Evolutionary conservation across 2,329 filamentous ascomycete genomes (phyloP).

Genomic region (Xylaria sp.): DNA sequence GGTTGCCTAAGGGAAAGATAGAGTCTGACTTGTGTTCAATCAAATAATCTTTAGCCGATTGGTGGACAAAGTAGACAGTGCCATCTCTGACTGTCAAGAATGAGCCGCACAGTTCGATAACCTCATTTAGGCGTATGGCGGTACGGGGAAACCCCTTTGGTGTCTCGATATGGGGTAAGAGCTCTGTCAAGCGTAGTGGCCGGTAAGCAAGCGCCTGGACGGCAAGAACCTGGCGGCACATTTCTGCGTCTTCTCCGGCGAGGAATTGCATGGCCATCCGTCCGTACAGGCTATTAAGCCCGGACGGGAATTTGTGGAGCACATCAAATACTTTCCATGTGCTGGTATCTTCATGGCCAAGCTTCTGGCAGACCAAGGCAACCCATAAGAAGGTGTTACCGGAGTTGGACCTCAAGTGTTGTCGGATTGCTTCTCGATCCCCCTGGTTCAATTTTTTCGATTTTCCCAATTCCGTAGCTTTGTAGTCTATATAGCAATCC

Average conservation of each 20-base stretch:
- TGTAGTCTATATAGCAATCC: slow-evolving; percentile 44
- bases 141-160: slow-evolving; percentile 43
- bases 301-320: slow-evolving; percentile 39
- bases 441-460: background rate
- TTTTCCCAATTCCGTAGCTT: slow-evolving; percentile 32
- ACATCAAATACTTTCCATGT: slow-evolving; percentile 14
- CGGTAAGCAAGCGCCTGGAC: slow-evolving; percentile 40
- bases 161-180: slow-evolving; percentile 24
- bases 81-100: slow-evolving; percentile 45
- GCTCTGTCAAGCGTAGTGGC: slow-evolving; percentile 39
- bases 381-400: slow-evolving; percentile 53
- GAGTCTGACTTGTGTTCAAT: slow-evolving; percentile 23
- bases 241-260: slow-evolving; percentile 34
- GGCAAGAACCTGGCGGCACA: slow-evolving; percentile 45
- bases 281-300: slow-evolving; percentile 46
- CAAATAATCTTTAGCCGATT: slow-evolving; percentile 52
- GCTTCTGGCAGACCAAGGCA: slow-evolving; percentile 46
- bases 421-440: background rate
- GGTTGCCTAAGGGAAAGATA: slow-evolving; percentile 40
- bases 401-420: slow-evolving; percentile 36
- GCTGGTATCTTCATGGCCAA: slow-evolving; percentile 28
- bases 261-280: slow-evolving; percentile 46
- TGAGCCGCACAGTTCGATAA: slow-evolving; percentile 47
- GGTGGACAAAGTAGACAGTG: slow-evolving; percentile 47
- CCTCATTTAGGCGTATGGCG: slow-evolving; percentile 29